A percentile compares a stretch with the other conserved stretches of the same genome.
Conservation (phyloP, 164 flowering plant species). For the Taxillus chinensis region DNA sequence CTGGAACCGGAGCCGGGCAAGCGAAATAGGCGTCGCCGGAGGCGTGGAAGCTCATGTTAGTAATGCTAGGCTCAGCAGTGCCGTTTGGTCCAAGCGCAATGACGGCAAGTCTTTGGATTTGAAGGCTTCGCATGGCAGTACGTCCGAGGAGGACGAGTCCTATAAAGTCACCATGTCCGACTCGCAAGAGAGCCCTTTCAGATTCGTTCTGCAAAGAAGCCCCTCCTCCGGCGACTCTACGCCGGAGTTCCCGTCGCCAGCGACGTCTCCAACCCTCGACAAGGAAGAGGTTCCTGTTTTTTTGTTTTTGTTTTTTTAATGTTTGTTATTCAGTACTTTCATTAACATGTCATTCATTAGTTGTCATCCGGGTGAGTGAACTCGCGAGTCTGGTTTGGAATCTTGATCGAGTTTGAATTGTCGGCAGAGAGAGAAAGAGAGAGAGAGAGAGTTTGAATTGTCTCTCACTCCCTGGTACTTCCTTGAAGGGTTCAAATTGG, state of each 20-base stretch:
- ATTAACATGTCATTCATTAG: background rate
- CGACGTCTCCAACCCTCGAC: constrained; percentile 34
- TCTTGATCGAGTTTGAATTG: background rate
- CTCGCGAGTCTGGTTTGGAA: background rate
- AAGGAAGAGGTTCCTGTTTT: constrained; percentile 32
- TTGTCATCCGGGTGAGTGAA: background rate
- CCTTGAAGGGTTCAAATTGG: no score
- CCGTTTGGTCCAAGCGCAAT: constrained; percentile 46
- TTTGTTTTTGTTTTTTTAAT: constrained; percentile 2
- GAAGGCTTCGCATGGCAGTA: constrained; percentile 29
- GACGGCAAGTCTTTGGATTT: constrained; percentile 50
- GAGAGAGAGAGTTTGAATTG: no score
- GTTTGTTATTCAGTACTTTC: background rate
- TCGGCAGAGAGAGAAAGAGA: background rate
- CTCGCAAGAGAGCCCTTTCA: constrained; percentile 51
- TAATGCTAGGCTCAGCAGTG: constrained; percentile 39
- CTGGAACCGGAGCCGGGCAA: constrained; percentile 16
- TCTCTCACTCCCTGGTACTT: no score
- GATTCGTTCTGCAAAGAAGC: constrained; percentile 31
- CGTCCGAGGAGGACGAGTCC: constrained; percentile 20
- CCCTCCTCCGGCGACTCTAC: constrained; percentile 37
- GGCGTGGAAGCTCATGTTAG: constrained; percentile 12
- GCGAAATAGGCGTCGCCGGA: constrained; percentile 12
- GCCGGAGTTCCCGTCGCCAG: constrained; percentile 49
- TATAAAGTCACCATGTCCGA: constrained; percentile 13